Conservation (phyloP, 768 basidiomycete genomes). For the Hypholoma fasciculare region DNA sequence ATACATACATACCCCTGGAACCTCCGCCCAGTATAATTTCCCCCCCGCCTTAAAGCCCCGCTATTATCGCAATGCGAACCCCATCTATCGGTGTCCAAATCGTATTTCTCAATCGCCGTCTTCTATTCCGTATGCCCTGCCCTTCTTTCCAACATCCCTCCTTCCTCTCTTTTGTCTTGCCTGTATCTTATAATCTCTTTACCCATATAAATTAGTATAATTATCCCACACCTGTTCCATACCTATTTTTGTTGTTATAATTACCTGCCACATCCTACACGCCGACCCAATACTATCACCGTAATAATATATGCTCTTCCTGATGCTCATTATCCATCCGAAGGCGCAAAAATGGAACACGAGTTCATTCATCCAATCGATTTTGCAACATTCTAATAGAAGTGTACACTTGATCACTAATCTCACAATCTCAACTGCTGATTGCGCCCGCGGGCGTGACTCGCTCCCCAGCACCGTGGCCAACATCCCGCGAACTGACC, state of each 20-base stretch:
- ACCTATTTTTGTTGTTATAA: background rate
- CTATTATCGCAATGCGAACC: constrained; percentile 23
- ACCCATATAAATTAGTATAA: background rate
- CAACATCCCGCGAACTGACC: background rate
- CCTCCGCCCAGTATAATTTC: constrained; percentile 14
- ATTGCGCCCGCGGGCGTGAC: no score
- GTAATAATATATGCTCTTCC: no score
- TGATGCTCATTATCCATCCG: no score
- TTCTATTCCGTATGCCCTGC: constrained; percentile 7
- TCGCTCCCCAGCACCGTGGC: no score
- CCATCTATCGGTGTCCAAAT: constrained; percentile 21
- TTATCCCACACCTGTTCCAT: background rate
- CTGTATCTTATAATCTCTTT: background rate
- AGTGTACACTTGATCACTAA: no score
- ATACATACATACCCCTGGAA: no score
- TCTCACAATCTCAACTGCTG: no score
- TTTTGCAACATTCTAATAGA: no score
- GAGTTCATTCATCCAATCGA: no score
- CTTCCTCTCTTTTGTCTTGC: constrained; percentile 15
- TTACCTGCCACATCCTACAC: background rate
- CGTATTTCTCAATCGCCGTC: constrained; percentile 8
- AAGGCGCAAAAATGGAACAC: no score
- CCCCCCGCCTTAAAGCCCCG: constrained; percentile 23
- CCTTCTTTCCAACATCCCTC: constrained; percentile 17
- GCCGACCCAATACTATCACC: background rate